Evolutionary conservation across 140 eudicot species (phyloP).

Genomic region (Eryngium alpinum): DNA sequence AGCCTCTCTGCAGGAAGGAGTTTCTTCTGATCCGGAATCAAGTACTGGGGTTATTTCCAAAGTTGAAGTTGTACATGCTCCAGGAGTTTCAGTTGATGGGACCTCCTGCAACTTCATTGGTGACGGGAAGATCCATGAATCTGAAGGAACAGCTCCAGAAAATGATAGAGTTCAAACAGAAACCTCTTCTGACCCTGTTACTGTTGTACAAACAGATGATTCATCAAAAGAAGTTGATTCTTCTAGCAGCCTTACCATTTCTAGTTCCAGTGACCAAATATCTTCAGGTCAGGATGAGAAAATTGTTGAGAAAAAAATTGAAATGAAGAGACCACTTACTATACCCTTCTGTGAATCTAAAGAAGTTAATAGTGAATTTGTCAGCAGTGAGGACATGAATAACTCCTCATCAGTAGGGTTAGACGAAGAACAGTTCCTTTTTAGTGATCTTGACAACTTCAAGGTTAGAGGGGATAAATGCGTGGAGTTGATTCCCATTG

Average conservation of each 20-base stretch:
- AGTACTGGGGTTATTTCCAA: background rate
- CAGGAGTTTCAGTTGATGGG: background rate
- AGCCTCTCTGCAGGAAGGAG: background rate
- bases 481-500: conserved; percentile 13
- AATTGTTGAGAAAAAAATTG: conserved; percentile 10
- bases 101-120: background rate
- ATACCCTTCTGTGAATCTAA: conserved; percentile 29
- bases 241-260: conserved; percentile 17
- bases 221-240: conserved; percentile 27
- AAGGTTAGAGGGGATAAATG: conserved; percentile 12
- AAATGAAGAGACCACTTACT: conserved; percentile 20
- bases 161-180: conserved; percentile 34
- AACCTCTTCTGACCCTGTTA: conserved; percentile 31
- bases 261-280: conserved; percentile 17
- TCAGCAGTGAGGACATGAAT: conserved; percentile 9
- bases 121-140: conserved; percentile 14
- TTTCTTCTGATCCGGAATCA: conserved; percentile 1
- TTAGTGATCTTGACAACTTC: conserved; percentile 52
- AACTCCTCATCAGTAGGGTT: conserved; percentile 20
- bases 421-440: conserved; percentile 62
- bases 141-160: conserved; percentile 16
- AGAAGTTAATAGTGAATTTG: conserved; percentile 23
- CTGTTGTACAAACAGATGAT: conserved; percentile 22
- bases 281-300: conserved; percentile 20
- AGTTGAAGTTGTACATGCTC: conserved; percentile 1